Evolutionary conservation across 305 asterid species (phyloP).

Genomic region (Fraxinus sp.): DNA sequence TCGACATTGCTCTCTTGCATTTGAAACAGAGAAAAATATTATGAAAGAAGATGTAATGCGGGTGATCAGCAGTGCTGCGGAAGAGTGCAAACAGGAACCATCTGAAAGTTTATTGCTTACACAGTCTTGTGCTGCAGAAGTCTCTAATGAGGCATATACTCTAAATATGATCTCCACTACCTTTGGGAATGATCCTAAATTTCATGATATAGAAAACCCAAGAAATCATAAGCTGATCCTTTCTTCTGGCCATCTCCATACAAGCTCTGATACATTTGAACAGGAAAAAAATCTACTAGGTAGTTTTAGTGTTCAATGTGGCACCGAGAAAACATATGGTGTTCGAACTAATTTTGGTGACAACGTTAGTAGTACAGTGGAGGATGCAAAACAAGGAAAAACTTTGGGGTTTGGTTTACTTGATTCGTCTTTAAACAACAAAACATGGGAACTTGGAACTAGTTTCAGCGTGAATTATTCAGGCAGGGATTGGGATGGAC

Average conservation of each 20-base stretch:
- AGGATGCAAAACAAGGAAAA: constrained; percentile 44
- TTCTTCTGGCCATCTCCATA: constrained; percentile 44
- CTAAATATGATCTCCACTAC: constrained; percentile 32
- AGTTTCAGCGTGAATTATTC: constrained; percentile 35
- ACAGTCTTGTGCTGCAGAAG: constrained; percentile 27
- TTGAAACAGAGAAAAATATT: constrained; percentile 20
- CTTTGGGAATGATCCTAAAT: constrained; percentile 36
- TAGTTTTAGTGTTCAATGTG: constrained; percentile 38
- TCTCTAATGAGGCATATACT: constrained; percentile 34
- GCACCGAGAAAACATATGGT: constrained; percentile 35
- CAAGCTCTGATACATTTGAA: constrained; percentile 35
- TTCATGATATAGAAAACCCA: constrained; percentile 31
- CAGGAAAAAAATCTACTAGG: constrained; percentile 37
- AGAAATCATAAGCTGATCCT: constrained; percentile 54
- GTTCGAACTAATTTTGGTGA: constrained; percentile 30
- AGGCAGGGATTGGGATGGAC: constrained; percentile 44
- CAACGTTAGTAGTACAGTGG: constrained; percentile 21
- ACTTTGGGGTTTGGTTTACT: constrained; percentile 38
- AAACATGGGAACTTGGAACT: constrained; percentile 35
- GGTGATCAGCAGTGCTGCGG: constrained; percentile 24
- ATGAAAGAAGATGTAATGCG: constrained; percentile 17
- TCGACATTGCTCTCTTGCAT: constrained; percentile 33
- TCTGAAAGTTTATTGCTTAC: constrained; percentile 27
- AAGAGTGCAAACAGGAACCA: constrained; percentile 24
- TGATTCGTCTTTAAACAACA: constrained; percentile 39